Evolutionary conservation across 139 green algal genomes (phyloP).

Genomic region (Eudorina sp.): DNA sequence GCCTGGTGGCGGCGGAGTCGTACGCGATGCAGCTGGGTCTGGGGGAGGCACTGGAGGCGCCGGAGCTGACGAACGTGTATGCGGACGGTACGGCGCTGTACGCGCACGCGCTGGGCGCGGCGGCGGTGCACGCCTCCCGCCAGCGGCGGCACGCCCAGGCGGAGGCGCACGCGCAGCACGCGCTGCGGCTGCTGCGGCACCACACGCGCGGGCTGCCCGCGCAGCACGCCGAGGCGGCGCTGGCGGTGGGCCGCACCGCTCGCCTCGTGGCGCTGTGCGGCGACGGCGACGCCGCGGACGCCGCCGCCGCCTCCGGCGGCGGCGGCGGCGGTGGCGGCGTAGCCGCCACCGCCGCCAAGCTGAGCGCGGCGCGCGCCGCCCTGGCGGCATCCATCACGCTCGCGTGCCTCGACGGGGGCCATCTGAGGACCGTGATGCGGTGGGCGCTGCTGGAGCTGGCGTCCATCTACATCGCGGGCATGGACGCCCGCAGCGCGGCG

Average conservation of each 20-base stretch:
- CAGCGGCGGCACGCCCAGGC: slow-evolving; percentile 13
- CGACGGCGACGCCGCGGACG: neutral
- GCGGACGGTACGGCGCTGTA: slow-evolving; percentile 46
- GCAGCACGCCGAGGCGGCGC: slow-evolving; percentile 44
- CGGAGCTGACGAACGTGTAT: slow-evolving; percentile 67
- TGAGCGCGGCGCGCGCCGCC: neutral
- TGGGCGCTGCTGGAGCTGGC: slow-evolving; percentile 59
- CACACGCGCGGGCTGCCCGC: slow-evolving; percentile 52
- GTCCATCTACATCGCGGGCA: slow-evolving; percentile 17
- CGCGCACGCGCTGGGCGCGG: slow-evolving; percentile 17
- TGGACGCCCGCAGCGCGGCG: slow-evolving; percentile 26
- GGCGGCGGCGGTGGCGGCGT: neutral
- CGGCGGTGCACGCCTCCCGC: neutral
- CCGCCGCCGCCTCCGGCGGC: neutral
- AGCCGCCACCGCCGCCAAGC: slow-evolving; percentile 22
- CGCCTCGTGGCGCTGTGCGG: slow-evolving; percentile 31
- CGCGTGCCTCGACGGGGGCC: slow-evolving; percentile 47
- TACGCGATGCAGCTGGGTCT: slow-evolving; percentile 49
- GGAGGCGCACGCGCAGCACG: neutral
- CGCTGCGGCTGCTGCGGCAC: slow-evolving; percentile 49
- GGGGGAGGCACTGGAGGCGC: slow-evolving; percentile 40
- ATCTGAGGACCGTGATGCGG: slow-evolving; percentile 45
- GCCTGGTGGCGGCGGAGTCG: neutral
- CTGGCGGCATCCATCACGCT: slow-evolving; percentile 33
- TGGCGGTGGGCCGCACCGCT: slow-evolving; percentile 48